A percentile compares a stretch with the other conserved stretches of the same genome.
Conservation (phyloP, 2,329 filamentous ascomycete genomes). For the Alternaria hordeiaustralica region DNA sequence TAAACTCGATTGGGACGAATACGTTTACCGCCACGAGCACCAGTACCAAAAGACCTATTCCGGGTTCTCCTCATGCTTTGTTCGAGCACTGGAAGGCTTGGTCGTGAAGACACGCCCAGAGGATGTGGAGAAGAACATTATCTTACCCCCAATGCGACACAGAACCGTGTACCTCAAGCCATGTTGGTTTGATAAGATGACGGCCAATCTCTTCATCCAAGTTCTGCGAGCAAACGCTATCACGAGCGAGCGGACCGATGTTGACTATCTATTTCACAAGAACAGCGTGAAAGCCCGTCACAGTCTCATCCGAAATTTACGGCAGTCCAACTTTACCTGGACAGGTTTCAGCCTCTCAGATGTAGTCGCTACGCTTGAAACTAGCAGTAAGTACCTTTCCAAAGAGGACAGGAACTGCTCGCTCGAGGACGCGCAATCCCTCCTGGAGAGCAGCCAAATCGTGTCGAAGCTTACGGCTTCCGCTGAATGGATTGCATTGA, state of each 20-base stretch:
- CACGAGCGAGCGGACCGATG: constrained; percentile 81
- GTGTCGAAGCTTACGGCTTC: constrained; percentile 68
- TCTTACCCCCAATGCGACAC: constrained; percentile 75
- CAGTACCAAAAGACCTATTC: constrained; percentile 62
- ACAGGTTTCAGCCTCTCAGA: constrained; percentile 73
- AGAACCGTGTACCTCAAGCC: constrained; percentile 77
- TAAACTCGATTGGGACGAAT: constrained; percentile 74
- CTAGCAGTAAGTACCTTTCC: constrained; percentile 70
- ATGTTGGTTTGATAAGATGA: constrained; percentile 82
- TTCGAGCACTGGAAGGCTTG: constrained; percentile 74
- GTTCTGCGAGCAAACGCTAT: constrained; percentile 86
- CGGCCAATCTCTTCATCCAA: constrained; percentile 83
- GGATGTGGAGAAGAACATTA: constrained; percentile 69
- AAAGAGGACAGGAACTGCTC: constrained; percentile 67
- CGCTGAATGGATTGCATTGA: constrained; percentile 69
- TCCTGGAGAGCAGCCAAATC: constrained; percentile 70
- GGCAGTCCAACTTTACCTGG: constrained; percentile 86
- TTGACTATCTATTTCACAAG: constrained; percentile 88
- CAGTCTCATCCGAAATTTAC: constrained; percentile 76
- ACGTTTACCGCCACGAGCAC: constrained; percentile 64
- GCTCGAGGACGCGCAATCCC: constrained; percentile 64
- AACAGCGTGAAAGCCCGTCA: constrained; percentile 72
- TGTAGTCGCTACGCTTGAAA: constrained; percentile 68
- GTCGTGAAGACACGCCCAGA: constrained; percentile 80
- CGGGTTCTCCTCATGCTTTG: constrained; percentile 64